Evolutionary conservation across 176 grass and related monocot genomes (phyloP).

Genomic region (Neostapfia colusana): DNA sequence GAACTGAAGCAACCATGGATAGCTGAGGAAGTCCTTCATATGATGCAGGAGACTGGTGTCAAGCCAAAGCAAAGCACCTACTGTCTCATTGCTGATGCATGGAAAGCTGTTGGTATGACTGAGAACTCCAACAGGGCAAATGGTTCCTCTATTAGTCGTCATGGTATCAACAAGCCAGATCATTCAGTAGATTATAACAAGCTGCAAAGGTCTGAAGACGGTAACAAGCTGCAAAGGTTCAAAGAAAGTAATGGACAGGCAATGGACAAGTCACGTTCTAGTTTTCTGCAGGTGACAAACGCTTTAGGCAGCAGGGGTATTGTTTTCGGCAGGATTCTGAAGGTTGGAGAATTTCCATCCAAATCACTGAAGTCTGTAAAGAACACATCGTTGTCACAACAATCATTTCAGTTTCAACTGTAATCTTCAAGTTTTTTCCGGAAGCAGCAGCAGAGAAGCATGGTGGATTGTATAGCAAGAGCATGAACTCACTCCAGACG

Average conservation of each 20-base stretch:
- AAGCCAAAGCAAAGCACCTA: constrained; percentile 64
- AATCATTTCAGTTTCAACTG: constrained; percentile 37
- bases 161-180: background rate
- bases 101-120: constrained; percentile 72
- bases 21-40: constrained; percentile 73
- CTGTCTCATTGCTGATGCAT: constrained; percentile 65
- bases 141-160: constrained; percentile 25
- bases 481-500: constrained; percentile 45
- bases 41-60: constrained; percentile 60
- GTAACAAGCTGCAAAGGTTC: constrained; percentile 31
- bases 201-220: constrained; percentile 27
- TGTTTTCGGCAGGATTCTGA: constrained; percentile 5
- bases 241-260: constrained; percentile 25
- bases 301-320: constrained; percentile 26
- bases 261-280: constrained; percentile 37
- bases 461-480: constrained; percentile 33
- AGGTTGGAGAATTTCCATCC: background rate
- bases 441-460: constrained; percentile 48
- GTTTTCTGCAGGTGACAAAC: constrained; percentile 48
- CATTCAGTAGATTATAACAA: background rate
- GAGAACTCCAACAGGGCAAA: constrained; percentile 45
- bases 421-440: constrained; percentile 46
- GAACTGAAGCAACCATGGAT: constrained; percentile 84
- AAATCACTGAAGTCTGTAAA: background rate
- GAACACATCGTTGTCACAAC: constrained; percentile 11